Conservation (phyloP, 306 rosid genomes). For the Alnus rubra region DNA sequence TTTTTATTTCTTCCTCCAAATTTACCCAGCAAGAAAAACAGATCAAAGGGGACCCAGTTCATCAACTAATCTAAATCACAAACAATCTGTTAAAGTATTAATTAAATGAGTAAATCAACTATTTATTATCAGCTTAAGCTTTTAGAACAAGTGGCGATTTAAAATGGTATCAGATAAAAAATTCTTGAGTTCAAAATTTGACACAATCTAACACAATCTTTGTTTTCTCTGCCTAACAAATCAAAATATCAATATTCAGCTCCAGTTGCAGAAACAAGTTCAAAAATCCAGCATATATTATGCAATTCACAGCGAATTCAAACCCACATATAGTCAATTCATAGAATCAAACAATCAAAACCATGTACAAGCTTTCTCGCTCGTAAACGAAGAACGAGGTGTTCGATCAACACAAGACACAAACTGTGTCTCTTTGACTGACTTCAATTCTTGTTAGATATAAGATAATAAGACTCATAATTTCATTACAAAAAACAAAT, state of each 20-base stretch:
- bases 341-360: not conserved
- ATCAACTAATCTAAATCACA: not conserved
- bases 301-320: not conserved
- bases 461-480: not conserved
- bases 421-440: not conserved
- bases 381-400: too few species aligned
- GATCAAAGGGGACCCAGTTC: not conserved
- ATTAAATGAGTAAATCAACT: too few species aligned
- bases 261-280: conserved; percentile 1
- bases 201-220: not conserved
- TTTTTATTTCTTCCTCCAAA: not conserved
- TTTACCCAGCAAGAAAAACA: not conserved
- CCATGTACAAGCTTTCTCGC: too few species aligned
- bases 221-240: not conserved
- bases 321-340: not conserved
- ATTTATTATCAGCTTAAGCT: too few species aligned
- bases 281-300: not conserved
- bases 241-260: not conserved
- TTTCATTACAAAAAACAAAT: not conserved
- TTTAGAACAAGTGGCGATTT: too few species aligned
- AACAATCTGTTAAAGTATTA: too few species aligned
- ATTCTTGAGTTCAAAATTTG: too few species aligned
- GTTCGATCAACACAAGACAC: not conserved
- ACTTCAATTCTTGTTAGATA: not conserved
- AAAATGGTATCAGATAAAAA: too few species aligned